Base-by-base conservation (phyloP, 148 eudicot species). In the Rhododendron williamsianum region DNA sequence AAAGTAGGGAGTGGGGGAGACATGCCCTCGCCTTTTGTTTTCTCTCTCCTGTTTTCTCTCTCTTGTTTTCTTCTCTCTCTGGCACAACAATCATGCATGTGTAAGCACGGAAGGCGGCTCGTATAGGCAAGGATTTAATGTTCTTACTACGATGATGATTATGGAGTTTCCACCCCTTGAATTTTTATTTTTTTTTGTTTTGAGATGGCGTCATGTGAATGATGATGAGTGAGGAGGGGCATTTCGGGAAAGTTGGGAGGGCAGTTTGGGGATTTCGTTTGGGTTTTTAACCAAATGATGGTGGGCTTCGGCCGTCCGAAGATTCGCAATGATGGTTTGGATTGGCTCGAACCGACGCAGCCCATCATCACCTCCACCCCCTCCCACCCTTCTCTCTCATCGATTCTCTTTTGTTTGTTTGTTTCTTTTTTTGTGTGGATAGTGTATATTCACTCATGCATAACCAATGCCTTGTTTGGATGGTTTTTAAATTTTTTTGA, bases 241-340 rank as follows among this genome's bases (percentile, higher is more conserved):
- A 83, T 67, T 67, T 27, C 79, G 78, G 85, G 83, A 10, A 43
- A 74, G 48, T 5, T 46, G 35, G 9, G n/a, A 81, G 76, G 87
- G 88, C 6, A 69, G 41, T 82, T 83, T 2, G 30, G 23, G 36
- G 11, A 78, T 51, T 88, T 80, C 9, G 46, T 25, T 58, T 25
- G 85, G 85, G 73, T 86, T 54, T 16, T 51, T 51, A 18, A 69
- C 87, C 11, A 74, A 87, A 92, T 93, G 93, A 93, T 91, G 94
- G 88, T 89, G 90, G 89, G 87, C 90, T 67, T 90, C 88, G 91
- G 93, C 89, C 92, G 86, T 92, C 91, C 88, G 87, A 91, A 94
- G 98, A 95, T 95, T 93, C 94, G 96, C 98, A 95, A 95, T 95
- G 94, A 95, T 93, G 91, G 88, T 88, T 85, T 87, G 91, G 95